Percentiles rank a stretch among this genome's conserved stretches.
Evolutionary conservation across 1,284 basidiomycete species (phyloP).

Genomic region (Rhodotorula sp.): DNA sequence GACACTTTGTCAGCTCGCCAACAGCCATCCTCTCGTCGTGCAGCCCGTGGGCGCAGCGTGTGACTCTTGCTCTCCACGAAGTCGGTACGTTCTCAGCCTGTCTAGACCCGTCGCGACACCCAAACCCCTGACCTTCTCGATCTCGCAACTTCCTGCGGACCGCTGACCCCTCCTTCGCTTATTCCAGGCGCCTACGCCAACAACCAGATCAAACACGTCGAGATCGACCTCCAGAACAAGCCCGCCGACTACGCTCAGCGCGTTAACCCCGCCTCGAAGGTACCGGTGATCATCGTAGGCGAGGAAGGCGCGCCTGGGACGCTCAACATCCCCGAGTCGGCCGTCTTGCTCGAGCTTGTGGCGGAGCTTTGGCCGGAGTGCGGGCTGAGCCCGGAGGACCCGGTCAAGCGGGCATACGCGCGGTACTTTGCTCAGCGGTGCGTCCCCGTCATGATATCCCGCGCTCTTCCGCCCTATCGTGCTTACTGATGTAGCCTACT

Average conservation of each 20-base stretch:
- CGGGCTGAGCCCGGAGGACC: slow-evolving; percentile 9
- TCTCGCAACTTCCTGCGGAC: neutral
- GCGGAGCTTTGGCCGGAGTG: slow-evolving; percentile 18
- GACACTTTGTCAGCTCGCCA: neutral
- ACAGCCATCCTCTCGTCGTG: neutral
- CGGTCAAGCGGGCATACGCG: slow-evolving; percentile 29
- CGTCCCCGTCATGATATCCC: too few species aligned
- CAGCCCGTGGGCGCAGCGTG: slow-evolving; percentile 48
- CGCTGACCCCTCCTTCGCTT: too few species aligned
- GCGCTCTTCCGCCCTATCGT: too few species aligned
- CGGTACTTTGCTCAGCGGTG: slow-evolving; percentile 39
- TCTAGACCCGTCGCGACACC: too few species aligned
- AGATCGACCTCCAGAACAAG: slow-evolving; percentile 63
- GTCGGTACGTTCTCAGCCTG: slow-evolving; percentile 46
- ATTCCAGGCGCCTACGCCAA: slow-evolving; percentile 1
- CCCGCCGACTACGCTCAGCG: slow-evolving; percentile 56
- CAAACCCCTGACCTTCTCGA: slow-evolving; percentile 16
- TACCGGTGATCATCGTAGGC: slow-evolving; percentile 45
- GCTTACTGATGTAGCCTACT: neutral
- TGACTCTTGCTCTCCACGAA: slow-evolving; percentile 62
- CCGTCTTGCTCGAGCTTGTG: slow-evolving; percentile 40
- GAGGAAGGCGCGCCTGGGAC: slow-evolving; percentile 15
- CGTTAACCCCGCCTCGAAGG: slow-evolving; percentile 65
- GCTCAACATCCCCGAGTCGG: slow-evolving; percentile 34
- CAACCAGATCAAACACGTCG: slow-evolving; percentile 52